Evolutionary conservation across 148 eudicot species (phyloP), one percentile per base, ranked within the genome.

Genomic region (Oxyria digyna): DNA sequence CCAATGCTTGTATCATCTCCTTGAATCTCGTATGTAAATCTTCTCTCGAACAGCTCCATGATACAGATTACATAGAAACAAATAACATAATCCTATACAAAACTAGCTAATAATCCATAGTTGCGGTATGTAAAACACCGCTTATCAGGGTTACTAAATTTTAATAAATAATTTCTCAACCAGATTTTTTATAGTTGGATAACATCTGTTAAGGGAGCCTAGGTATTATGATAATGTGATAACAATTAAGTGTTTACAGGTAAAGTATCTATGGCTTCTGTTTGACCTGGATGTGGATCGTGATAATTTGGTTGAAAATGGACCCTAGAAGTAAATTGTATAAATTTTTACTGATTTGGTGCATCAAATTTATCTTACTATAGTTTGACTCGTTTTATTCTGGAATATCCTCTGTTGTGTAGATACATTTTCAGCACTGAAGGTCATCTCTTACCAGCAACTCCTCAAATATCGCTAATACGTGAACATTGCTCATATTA

Each of bases 231-330:
- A 59, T 18, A 4, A 29, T 14, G 27, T 59, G 38, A 13, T 59
- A 59, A 15, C 38, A n/a, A n/a, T n/a, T n/a, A n/a, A n/a, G n/a
- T 24, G 33, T 40, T 24, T 71, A 52, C 83, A 94, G 98, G 98
- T 90, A 15, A 94, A 94, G 74, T 94, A 94, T 75, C 69, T 94
- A 77, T 94, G 98, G 98, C 87, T 94, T 77, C 91, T 94, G 62
- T 94, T 90, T 81, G 98, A 94, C 82, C 80, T 94, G 80, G 98
- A 96, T 64, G 97, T 87, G 73, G 98, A 96, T 74, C 83, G 92
- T 42, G 98, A 94, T 80, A 94, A 94, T 79, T 87, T 94, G 55
- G 91, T 94, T 43, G 98, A 94, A 84, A 94, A 85, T 76, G 98
- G 98, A 48, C 96, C 98, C 64, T 90, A 94, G 83, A 86, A 81